Conservation (phyloP, 768 basidiomycete genomes). For the Calocybe cyanea region DNA sequence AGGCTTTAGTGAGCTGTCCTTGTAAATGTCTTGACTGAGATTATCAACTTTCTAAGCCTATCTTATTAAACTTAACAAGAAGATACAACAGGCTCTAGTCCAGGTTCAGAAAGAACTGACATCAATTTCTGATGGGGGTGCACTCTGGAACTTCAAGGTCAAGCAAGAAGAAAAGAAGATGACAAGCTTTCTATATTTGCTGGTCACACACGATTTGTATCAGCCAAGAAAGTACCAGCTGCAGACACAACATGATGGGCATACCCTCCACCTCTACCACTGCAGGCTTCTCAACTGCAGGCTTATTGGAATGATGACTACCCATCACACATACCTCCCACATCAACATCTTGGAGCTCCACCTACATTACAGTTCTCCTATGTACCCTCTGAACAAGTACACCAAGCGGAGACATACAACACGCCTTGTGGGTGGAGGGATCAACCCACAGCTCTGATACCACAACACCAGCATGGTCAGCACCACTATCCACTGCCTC, state of each 20-base stretch:
- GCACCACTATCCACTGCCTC: conserved; percentile 5
- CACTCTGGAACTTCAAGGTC: conserved; percentile 47
- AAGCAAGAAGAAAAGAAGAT: conserved; percentile 47
- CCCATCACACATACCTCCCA: conserved; percentile 11
- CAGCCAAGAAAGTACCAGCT: conserved; percentile 31
- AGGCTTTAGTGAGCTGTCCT: conserved; percentile 52
- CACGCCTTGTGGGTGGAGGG: conserved; percentile 3
- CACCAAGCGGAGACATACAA: conserved; percentile 7
- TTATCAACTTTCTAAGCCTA: conserved; percentile 43
- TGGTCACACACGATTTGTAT: conserved; percentile 61
- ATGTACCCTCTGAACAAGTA: conserved; percentile 16
- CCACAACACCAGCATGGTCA: conserved; percentile 11
- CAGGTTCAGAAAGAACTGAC: conserved; percentile 35
- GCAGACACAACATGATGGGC: conserved; percentile 1
- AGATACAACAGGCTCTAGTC: conserved; percentile 56
- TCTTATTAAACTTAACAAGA: conserved; percentile 60
- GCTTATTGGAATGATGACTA: conserved; percentile 6
- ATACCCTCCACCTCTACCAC: not conserved
- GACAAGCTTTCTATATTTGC: conserved; percentile 71
- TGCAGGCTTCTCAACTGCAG: not conserved
- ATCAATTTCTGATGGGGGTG: conserved; percentile 27
- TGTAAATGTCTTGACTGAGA: too few species aligned
- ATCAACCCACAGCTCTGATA: not conserved
- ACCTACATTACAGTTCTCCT: conserved; percentile 11
- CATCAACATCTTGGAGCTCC: not conserved